Base-by-base conservation (phyloP, 139 green algal species). In the Coccomyxa sp. region DNA sequence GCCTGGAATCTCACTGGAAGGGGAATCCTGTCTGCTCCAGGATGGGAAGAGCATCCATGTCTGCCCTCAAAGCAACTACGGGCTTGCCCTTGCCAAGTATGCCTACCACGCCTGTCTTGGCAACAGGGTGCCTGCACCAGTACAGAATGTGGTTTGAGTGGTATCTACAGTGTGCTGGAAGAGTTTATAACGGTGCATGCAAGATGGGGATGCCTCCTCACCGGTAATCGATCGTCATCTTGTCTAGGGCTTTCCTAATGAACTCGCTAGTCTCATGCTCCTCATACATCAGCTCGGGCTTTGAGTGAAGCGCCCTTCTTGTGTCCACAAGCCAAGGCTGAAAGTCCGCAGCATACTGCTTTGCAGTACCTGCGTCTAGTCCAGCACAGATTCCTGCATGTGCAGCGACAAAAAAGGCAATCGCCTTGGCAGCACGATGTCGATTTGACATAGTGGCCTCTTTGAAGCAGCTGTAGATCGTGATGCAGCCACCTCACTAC, bases 11-110 rank as follows among this genome's bases (percentile, higher is more conserved):
- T 16, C 31, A 36, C 31, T 37, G 29, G 35, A 80, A 89, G 22
- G 58, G 12, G 9, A 81, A 6, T 16, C 68, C 79, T 6, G 68
- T 82, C 6, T 85, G 78, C 78, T 91, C 86, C 1, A 84, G 68
- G 27, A 97, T 88, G 54, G 93, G 92, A 54, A 98, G 85, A 4
- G 91, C 95, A 81, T 98, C 95, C 27, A 98, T 97, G 82, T 98
- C 95, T 29, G 93, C 86, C 0, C 95, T 81, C 9, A 98, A 86
- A 0, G 80, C 90, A 29, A 98, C 88, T 0, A 89, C 74, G 4
- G 90, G 92, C 6, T 73, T 36, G 8, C 86, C 91, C 14, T 77
- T 81, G 54, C 92, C 93, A 2, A 97, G 90, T 0, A 71, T 87
- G 31, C 82, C 93, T 1, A 97, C 86, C 24, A 98, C 84, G 33